These are phyloP conservation scores for Macrophomina tecta DNA, from an alignment of 2,329 filamentous ascomycete species.

Conservation along the genomic window DNA sequence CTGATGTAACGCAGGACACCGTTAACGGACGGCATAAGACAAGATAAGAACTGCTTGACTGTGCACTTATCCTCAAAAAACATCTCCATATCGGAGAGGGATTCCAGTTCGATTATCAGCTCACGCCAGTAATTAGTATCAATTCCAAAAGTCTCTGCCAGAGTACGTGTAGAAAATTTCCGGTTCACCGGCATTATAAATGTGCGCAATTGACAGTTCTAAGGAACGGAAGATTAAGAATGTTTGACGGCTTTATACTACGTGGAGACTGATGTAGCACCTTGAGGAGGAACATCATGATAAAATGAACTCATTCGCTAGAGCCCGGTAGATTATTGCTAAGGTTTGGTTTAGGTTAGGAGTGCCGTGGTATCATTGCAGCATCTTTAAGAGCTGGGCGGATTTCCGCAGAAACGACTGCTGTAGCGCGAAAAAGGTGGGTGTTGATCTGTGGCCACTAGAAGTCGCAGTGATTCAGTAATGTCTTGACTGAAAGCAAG, in stretches of 20 bases:
- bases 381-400: background rate
- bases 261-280: background rate
- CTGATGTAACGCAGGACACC: conserved; percentile 52
- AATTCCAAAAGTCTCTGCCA: conserved; percentile 84
- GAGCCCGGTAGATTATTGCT: background rate
- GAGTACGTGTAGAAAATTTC: conserved; percentile 69
- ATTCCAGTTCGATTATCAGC: conserved; percentile 65
- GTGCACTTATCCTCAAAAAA: conserved; percentile 86
- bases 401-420: background rate
- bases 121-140: conserved; percentile 74
- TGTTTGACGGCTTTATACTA: background rate
- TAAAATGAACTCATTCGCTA: background rate
- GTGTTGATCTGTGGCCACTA: background rate
- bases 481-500: background rate
- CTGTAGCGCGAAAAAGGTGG: background rate
- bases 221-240: background rate
- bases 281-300: background rate
- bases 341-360: background rate
- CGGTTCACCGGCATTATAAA: conserved; percentile 37
- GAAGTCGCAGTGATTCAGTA: background rate
- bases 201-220: background rate
- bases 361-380: background rate
- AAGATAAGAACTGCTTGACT: conserved; percentile 71
- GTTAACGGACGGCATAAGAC: conserved; percentile 64
- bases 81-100: conserved; percentile 71